A percentile compares a stretch with the other conserved stretches of the same genome.
Conservation (phyloP, 768 basidiomycete species). For the Kwoniella sp. region DNA sequence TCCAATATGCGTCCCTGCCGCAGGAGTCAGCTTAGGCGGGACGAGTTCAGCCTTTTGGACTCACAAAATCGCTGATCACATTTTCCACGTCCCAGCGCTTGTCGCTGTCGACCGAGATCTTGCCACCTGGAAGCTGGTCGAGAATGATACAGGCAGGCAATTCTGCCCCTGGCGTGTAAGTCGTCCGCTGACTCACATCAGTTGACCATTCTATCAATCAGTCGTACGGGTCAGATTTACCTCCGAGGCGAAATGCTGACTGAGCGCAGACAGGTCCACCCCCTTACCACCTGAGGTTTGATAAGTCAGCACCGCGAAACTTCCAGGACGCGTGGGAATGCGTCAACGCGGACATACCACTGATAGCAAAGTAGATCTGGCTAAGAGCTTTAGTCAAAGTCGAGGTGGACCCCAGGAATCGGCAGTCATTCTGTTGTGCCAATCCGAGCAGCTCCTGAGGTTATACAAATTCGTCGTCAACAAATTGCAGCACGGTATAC, state of each 20-base stretch:
- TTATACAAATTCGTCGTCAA: neutral
- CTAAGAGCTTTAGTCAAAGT: constrained; percentile 76
- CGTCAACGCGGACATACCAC: constrained; percentile 51
- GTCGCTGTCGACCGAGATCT: constrained; percentile 51
- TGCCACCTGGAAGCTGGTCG: constrained; percentile 53
- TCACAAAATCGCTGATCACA: constrained; percentile 47
- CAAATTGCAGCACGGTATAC: neutral
- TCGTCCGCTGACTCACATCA: constrained; percentile 54
- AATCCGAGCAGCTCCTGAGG: constrained; percentile 63
- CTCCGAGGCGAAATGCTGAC: constrained; percentile 59
- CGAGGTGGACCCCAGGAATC: constrained; percentile 82
- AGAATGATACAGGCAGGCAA: constrained; percentile 70
- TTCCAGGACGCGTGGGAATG: constrained; percentile 2
- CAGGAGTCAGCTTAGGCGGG: constrained; percentile 1
- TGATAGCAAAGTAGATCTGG: constrained; percentile 84
- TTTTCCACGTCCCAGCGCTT: constrained; percentile 49
- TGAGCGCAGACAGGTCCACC: constrained; percentile 63
- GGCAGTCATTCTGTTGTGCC: constrained; percentile 59
- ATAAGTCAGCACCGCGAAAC: neutral
- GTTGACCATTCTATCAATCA: neutral
- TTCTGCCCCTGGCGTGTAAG: constrained; percentile 72
- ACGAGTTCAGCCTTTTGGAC: too few relatives aligned
- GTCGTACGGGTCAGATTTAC: too few relatives aligned
- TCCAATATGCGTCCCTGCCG: constrained; percentile 79
- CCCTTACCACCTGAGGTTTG: constrained; percentile 54